Base-by-base conservation (phyloP, 768 basidiomycete species). In the Pisolithus sp. region DNA sequence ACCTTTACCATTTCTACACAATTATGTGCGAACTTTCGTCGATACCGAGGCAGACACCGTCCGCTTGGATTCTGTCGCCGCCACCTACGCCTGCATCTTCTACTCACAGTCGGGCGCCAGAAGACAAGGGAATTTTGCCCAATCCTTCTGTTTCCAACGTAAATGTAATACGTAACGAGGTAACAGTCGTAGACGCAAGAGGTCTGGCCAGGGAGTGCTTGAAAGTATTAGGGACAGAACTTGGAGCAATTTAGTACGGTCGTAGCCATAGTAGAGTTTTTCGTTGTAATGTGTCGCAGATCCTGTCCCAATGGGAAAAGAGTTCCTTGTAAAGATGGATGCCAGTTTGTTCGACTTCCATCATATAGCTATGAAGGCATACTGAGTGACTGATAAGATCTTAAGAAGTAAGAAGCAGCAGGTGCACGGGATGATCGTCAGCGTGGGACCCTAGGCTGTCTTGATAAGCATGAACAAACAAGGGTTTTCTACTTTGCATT, bases 1-100 rank as follows among this genome's bases (percentile, higher is more conserved):
- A 95, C 60, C 71, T 98, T 10, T 95, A 95, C 76, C 84, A 93
- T 62, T 84, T 95, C 52, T 94, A 94, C 61, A 71, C 81, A 0
- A 69, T 88, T 2, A 66, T 96, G 4, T 86, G 87, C 58, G 84
- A 92, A 59, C 85, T 95, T 44, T 84, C 80, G 7, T 82, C 90
- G 2, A 78, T 85, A 50, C 81, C 86, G 0, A 73, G 83, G 26
- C 80, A 76, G 58, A 74, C 82, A 12, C 88, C 92, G 0, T 74
- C 78, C 2, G 77, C 81, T 10, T 92, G 87, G 85, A 68, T 88
- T 10, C 26, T 63, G 31, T 54, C 67, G 4, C 43, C 43, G 17
- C 26, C 43, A 45, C 42, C 26, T 46, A 31, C 57, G 13, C 37
- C 30, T 18, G 44, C 43, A 28, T n/a, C 43, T 20, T 47, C 30